A percentile compares a stretch with the other conserved stretches of the same genome.
phyloP scores from a whole-genome alignment of 768 basidiomycete species.

The Russula brevipes region DNA sequence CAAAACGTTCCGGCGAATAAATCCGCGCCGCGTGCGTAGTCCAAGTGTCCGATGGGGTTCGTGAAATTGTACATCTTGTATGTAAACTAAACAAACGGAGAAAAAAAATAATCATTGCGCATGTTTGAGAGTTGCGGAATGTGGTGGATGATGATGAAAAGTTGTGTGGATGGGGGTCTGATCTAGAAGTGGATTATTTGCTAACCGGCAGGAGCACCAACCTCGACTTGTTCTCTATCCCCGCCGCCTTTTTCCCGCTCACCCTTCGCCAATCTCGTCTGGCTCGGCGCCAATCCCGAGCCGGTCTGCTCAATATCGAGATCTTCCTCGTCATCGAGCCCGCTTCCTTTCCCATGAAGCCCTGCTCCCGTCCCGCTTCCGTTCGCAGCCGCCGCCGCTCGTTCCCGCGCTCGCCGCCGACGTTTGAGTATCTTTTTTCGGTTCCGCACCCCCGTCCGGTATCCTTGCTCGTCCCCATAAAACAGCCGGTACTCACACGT shows the following conservation, averaged over 20 bases:
- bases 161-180: neutral
- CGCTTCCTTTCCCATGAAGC: slow-evolving; percentile 31
- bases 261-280: slow-evolving; percentile 18
- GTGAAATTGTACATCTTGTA: no score
- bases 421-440: slow-evolving; percentile 75
- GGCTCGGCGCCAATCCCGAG: slow-evolving; percentile 21
- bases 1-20: slow-evolving; percentile 2
- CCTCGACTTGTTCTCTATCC: slow-evolving; percentile 2
- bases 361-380: slow-evolving; percentile 39
- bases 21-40: neutral
- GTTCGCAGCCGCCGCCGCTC: slow-evolving; percentile 53
- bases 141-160: neutral
- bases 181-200: neutral
- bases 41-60: neutral
- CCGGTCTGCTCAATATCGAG: slow-evolving; percentile 17
- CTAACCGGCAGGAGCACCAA: slow-evolving; percentile 5
- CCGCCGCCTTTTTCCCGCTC: slow-evolving; percentile 20
- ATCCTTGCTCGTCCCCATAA: slow-evolving; percentile 73
- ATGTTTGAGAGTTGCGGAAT: no score
- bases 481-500: slow-evolving; percentile 92
- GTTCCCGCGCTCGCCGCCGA: slow-evolving; percentile 65
- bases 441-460: slow-evolving; percentile 59
- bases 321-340: slow-evolving; percentile 22
- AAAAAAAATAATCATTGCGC: neutral
- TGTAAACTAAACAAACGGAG: neutral